phyloP scores from a whole-genome alignment of 768 basidiomycete genomes.

The Pleurotus ostreatus region DNA sequence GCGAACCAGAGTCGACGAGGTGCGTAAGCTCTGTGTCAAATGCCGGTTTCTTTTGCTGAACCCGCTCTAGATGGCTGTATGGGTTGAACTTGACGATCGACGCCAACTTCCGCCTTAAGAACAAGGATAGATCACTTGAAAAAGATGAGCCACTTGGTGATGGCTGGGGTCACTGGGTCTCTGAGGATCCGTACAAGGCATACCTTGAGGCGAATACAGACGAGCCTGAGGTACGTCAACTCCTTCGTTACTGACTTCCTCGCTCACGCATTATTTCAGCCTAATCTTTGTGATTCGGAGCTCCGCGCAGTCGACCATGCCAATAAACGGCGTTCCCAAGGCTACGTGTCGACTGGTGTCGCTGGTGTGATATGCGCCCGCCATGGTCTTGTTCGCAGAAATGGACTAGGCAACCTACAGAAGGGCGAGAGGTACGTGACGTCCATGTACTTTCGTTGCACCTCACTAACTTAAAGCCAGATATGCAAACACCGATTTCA shows the following conservation, averaged over 20 bases:
- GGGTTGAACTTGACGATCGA: slow-evolving; percentile 22
- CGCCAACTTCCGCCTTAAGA: slow-evolving; percentile 27
- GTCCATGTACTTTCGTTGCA: not conserved
- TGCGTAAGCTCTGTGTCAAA: no score
- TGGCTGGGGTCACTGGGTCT: slow-evolving; percentile 19
- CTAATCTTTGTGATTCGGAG: slow-evolving; percentile 12
- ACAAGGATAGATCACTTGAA: slow-evolving; percentile 18
- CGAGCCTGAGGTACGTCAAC: slow-evolving; percentile 11
- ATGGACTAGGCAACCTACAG: slow-evolving; percentile 26
- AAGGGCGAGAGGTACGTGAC: slow-evolving; percentile 26
- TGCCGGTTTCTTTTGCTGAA: not conserved
- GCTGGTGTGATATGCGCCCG: slow-evolving; percentile 24
- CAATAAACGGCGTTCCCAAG: slow-evolving; percentile 8
- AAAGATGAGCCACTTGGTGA: slow-evolving; percentile 14
- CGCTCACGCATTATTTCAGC: not conserved
- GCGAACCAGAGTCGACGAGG: no score
- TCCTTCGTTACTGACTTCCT: not conserved
- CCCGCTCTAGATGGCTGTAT: slow-evolving; percentile 22
- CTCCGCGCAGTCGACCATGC: slow-evolving; percentile 11
- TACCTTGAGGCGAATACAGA: slow-evolving; percentile 5
- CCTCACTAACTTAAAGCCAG: slow-evolving; percentile 9
- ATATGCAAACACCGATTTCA: slow-evolving; percentile 27
- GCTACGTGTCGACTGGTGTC: slow-evolving; percentile 22
- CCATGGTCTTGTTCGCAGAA: slow-evolving; percentile 25
- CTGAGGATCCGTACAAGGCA: slow-evolving; percentile 2